Evolutionary conservation across 139 green algal genomes (phyloP).

Genomic region (Tetradesmus lagerheimii): DNA sequence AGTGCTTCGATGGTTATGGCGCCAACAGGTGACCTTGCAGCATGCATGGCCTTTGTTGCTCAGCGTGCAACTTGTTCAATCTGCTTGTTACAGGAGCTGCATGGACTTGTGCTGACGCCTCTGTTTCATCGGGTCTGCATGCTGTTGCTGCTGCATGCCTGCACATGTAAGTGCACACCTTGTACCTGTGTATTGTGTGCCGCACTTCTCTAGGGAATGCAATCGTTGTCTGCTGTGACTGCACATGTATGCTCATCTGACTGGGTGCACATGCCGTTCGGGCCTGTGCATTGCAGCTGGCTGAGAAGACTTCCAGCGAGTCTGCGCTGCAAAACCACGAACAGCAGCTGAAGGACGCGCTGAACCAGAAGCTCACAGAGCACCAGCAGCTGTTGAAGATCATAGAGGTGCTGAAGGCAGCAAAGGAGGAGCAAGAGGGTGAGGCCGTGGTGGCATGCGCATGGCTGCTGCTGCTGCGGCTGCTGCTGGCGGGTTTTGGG

Average conservation of each 20-base stretch:
- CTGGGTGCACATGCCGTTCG: not conserved
- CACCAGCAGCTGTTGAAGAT: slow-evolving; percentile 17
- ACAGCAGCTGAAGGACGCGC: slow-evolving; percentile 5
- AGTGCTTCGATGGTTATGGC: no score
- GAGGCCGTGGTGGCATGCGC: not conserved
- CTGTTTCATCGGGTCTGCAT: no score
- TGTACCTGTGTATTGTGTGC: no score
- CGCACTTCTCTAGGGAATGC: no score
- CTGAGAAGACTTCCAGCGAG: slow-evolving; percentile 28
- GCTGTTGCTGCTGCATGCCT: no score
- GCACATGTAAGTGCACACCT: no score
- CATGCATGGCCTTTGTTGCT: no score
- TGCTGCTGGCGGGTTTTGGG: not conserved
- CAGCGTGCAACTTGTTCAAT: no score
- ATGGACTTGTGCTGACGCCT: no score
- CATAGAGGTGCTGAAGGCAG: not conserved
- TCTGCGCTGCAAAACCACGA: not conserved
- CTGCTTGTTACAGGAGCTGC: no score
- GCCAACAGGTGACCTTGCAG: no score
- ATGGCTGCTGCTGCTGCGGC: slow-evolving; percentile 1
- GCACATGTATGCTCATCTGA: not conserved
- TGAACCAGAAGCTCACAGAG: slow-evolving; percentile 13
- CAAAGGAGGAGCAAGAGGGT: slow-evolving; percentile 34
- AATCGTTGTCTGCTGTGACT: no score
- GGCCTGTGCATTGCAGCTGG: slow-evolving; percentile 5